A percentile compares a stretch with the other conserved stretches of the same genome.
These are phyloP conservation scores for Paecilomyces sp. DNA, from an alignment of 2,329 filamentous ascomycete species.

Conservation along the genomic window DNA sequence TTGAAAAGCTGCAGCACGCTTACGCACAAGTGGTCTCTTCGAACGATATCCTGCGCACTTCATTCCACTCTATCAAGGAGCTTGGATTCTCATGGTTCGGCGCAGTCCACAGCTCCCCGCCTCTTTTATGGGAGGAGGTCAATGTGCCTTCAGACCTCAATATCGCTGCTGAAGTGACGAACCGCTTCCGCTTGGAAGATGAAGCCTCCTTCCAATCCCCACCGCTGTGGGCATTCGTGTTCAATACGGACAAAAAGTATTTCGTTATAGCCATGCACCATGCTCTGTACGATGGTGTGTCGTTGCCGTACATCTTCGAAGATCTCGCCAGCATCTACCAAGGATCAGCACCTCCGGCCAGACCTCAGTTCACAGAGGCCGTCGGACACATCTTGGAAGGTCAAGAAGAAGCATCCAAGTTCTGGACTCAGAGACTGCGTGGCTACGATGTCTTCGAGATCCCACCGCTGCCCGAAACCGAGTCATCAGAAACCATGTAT, in stretches of 20 bases:
- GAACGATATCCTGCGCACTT: slow-evolving; percentile 62
- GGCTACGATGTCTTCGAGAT: slow-evolving; percentile 15
- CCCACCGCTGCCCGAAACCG: slow-evolving; percentile 7
- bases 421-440: slow-evolving; percentile 15
- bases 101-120: slow-evolving; percentile 16
- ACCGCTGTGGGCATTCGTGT: slow-evolving; percentile 29
- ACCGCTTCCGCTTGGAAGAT: slow-evolving; percentile 10
- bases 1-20: slow-evolving; percentile 44
- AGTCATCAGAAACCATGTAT: slow-evolving; percentile 10
- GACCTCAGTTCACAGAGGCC: slow-evolving; percentile 35
- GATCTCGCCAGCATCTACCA: slow-evolving; percentile 60
- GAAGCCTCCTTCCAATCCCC: slow-evolving; percentile 14
- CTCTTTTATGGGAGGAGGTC: slow-evolving; percentile 14
- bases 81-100: slow-evolving; percentile 18
- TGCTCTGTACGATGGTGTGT: slow-evolving; percentile 81
- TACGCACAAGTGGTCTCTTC: slow-evolving; percentile 47
- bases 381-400: slow-evolving; percentile 46
- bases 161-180: slow-evolving; percentile 6
- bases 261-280: slow-evolving; percentile 65
- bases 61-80: slow-evolving; percentile 19
- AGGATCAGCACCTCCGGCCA: slow-evolving; percentile 11
- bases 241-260: slow-evolving; percentile 24
- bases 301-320: slow-evolving; percentile 63
- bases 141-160: slow-evolving; percentile 8
- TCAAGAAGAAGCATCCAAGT: slow-evolving; percentile 36